Percentiles rank a stretch among this genome's conserved stretches.
These are phyloP conservation scores for Leccinum pallidistipes DNA, from an alignment of 1,284 basidiomycete species.

Conservation along the genomic window DNA sequence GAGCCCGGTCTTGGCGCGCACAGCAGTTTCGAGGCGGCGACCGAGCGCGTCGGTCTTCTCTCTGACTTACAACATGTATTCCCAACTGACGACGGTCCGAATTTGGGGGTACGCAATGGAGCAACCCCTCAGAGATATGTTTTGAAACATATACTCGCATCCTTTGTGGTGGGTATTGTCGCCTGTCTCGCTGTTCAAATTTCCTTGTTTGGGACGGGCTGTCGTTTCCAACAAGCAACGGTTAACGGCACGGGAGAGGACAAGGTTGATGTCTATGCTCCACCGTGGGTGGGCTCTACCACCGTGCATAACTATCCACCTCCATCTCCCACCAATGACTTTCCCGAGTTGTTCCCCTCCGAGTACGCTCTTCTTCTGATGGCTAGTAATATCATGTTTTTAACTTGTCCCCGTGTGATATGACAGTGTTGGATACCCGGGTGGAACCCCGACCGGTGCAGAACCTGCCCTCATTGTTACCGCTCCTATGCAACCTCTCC, in stretches of 20 bases:
- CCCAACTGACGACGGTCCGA: background rate
- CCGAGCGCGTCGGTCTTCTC: constrained; percentile 24
- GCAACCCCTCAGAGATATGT: constrained; percentile 8
- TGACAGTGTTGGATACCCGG: constrained; percentile 68
- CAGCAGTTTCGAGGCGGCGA: background rate
- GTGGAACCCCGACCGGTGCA: constrained; percentile 81
- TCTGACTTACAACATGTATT: constrained; percentile 9
- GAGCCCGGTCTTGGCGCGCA: constrained; percentile 17
- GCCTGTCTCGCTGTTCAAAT: constrained; percentile 31
- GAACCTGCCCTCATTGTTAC: constrained; percentile 79
- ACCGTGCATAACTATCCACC: constrained; percentile 72
- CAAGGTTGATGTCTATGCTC: constrained; percentile 36
- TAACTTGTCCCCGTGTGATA: background rate
- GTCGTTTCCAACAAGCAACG: constrained; percentile 2
- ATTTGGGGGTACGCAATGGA: background rate
- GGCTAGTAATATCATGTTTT: background rate
- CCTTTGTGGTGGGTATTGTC: constrained; percentile 29
- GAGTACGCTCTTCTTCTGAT: constrained; percentile 33
- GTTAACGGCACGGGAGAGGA: background rate
- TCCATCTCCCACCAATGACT: constrained; percentile 63
- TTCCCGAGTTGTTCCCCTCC: constrained; percentile 70
- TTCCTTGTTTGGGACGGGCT: constrained; percentile 23
- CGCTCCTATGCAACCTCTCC: constrained; percentile 73
- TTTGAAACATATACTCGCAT: constrained; percentile 25
- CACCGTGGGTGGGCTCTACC: constrained; percentile 70